Base-by-base conservation (phyloP, 768 basidiomycete species). In the Tylopilus balloui region DNA sequence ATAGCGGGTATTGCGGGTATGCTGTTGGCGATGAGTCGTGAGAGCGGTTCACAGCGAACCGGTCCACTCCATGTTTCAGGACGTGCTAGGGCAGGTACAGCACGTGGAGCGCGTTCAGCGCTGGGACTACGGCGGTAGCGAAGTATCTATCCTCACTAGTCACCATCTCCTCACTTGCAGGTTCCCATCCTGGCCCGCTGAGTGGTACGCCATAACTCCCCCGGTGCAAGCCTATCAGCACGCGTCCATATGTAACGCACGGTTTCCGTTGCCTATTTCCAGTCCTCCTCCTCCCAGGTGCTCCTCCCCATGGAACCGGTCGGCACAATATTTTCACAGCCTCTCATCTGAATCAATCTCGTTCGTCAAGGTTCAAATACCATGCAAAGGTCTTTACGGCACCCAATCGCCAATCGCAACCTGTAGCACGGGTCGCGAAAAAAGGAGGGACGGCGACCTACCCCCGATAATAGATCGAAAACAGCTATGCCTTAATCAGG, bases 141-240 rank as follows among this genome's bases (percentile, higher is more conserved):
- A n/a, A n/a, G n/a, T n/a, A n/a, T n/a, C n/a, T n/a, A n/a, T n/a
- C 58, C 62, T 55, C 62, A 62, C 43, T 37, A 34, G 41, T 14
- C n/a, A 43, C 34, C 11, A 7, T 29, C 20, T 19, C 25, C n/a
- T 39, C 29, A 35, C 42, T 35, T n/a, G 20, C 42, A 27, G 28
- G 21, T 51, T 61, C 62, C 50, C 51, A 57, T 39, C n/a, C 24
- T 35, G 32, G 17, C 43, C 39, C 7, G 34, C n/a, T n/a, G n/a
- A n/a, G 24, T 45, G 27, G 47, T 24, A 49, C 37, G 20, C 40
- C 44, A 8, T 29, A 40, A 23, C 32, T 25, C 34, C 38, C 39
- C 20, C 28, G n/a, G 31, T 20, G 21, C 15, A 35, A 25, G n/a
- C 61, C 53, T 55, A 52, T 65, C 51, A n/a, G 52, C 23, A 15